A percentile compares a stretch with the other conserved stretches of the same genome.
Conservation (phyloP, 2,329 filamentous ascomycete genomes). For the Paracoccidioides lutzii region DNA sequence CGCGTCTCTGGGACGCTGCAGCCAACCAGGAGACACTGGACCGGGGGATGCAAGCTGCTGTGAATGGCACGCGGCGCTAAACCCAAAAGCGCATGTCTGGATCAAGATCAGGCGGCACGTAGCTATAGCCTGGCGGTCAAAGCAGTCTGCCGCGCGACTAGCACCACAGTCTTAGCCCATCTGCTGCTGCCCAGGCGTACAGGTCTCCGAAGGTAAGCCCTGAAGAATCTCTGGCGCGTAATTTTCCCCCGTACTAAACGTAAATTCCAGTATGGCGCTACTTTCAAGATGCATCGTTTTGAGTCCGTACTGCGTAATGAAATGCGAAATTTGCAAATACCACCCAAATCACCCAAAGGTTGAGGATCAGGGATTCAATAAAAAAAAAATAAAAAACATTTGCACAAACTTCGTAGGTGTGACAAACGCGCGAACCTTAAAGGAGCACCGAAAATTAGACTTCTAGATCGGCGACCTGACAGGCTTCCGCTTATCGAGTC, state of each 20-base stretch:
- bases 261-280: no score
- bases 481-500: no score
- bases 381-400: not conserved
- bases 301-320: no score
- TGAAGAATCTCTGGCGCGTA: not conserved
- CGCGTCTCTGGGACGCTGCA: not conserved
- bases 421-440: not conserved
- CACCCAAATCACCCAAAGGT: no score
- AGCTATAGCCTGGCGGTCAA: not conserved
- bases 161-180: not conserved
- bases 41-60: not conserved
- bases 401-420: not conserved
- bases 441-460: not conserved
- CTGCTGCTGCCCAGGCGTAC: not conserved
- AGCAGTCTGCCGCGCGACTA: constrained; percentile 6
- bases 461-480: not conserved
- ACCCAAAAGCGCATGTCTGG: not conserved
- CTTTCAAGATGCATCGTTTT: no score
- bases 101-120: no score
- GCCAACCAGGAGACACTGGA: not conserved
- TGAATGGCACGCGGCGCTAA: not conserved
- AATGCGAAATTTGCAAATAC: no score
- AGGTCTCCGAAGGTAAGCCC: not conserved
- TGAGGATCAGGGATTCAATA: not conserved
- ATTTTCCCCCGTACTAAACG: not conserved